Percentiles rank a stretch among this genome's conserved stretches.
Evolutionary conservation across 2,329 filamentous ascomycete species (phyloP).

Genomic region (Paraconiothyrium sp.): DNA sequence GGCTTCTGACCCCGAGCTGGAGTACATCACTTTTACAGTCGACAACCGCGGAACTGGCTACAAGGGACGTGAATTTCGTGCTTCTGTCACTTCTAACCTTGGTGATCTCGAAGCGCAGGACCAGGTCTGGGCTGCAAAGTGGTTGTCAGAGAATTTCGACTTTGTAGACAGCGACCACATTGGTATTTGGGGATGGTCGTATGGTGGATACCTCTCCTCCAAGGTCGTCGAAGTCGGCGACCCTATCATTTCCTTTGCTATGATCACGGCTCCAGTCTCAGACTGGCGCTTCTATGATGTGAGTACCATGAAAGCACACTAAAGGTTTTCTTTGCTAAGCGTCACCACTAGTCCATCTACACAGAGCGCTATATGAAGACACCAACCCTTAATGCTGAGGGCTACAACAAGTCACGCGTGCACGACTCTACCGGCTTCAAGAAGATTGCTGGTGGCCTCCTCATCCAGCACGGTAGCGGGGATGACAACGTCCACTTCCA

Average conservation of each 20-base stretch:
- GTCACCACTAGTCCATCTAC: conserved; percentile 62
- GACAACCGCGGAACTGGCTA: conserved; percentile 74
- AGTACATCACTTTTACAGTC: conserved; percentile 73
- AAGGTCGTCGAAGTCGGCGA: conserved; percentile 73
- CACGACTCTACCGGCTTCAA: conserved; percentile 68
- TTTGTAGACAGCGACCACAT: conserved; percentile 69
- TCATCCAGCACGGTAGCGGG: conserved; percentile 72
- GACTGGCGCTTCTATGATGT: conserved; percentile 76
- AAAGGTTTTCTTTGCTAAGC: background rate
- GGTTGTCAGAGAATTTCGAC: conserved; percentile 58
- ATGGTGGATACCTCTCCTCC: conserved; percentile 71
- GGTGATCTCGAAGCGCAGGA: conserved; percentile 72
- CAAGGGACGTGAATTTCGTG: conserved; percentile 71
- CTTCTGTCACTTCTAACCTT: conserved; percentile 66
- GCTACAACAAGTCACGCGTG: conserved; percentile 70
- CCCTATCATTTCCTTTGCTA: conserved; percentile 68
- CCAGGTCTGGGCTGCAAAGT: conserved; percentile 72
- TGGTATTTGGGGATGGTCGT: conserved; percentile 75
- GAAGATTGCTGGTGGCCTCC: conserved; percentile 67
- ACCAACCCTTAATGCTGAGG: conserved; percentile 63
- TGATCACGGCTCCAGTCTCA: conserved; percentile 72
- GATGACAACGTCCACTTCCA: conserved; percentile 80
- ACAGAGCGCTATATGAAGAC: conserved; percentile 79
- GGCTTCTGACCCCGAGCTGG: conserved; percentile 71
- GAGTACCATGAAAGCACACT: background rate